Percentiles rank a stretch among this genome's conserved stretches.
Evolutionary conservation across 2,329 filamentous ascomycete species (phyloP).

Genomic region (Pseudogymnoascus sp.): DNA sequence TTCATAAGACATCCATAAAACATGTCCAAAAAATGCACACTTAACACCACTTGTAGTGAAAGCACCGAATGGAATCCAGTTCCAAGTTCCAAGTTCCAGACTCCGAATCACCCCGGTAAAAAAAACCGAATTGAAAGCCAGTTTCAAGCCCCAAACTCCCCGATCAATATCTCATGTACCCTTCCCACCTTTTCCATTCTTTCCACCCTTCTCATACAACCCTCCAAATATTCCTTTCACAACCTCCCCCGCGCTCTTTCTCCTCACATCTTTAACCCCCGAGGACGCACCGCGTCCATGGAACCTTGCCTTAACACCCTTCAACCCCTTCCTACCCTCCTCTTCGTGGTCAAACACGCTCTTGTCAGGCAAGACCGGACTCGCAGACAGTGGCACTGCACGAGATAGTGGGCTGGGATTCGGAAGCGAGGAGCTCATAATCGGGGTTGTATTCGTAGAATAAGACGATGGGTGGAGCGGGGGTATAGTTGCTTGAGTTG

Average conservation of each 20-base stretch:
- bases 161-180: neutral
- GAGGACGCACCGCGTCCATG: neutral
- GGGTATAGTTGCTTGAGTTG: neutral
- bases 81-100: no score
- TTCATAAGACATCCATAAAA: slow-evolving; percentile 4
- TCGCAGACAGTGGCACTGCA: neutral
- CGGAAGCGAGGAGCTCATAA: neutral
- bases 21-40: neutral
- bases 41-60: neutral
- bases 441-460: neutral
- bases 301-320: neutral
- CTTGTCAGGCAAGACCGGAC: neutral
- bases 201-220: neutral
- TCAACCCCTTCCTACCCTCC: neutral
- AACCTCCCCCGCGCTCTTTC: neutral
- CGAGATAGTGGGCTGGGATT: neutral
- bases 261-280: neutral
- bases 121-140: no score
- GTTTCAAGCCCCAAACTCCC: neutral
- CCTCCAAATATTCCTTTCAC: neutral
- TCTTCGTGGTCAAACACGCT: neutral
- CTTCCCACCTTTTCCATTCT: neutral
- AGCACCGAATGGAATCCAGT: no score
- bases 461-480: neutral
- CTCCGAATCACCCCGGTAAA: no score